These are phyloP conservation scores for Rhinocladiella mackenziei DNA, from an alignment of 2,329 filamentous ascomycete species.

Conservation along the genomic window DNA sequence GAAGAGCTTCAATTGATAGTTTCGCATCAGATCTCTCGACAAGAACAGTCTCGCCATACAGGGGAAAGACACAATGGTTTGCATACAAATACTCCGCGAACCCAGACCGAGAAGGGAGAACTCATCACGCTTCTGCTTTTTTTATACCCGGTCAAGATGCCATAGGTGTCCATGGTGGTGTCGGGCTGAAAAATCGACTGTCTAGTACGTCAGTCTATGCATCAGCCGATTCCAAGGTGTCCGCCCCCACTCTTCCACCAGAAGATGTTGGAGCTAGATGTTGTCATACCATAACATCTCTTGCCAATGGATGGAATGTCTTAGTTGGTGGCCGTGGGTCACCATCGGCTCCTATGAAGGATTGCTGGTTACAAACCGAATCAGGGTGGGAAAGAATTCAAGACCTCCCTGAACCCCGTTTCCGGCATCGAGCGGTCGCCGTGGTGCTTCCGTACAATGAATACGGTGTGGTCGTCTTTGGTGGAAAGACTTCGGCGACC, in stretches of 20 bases:
- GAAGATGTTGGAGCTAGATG: slow-evolving; percentile 49
- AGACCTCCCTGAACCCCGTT: slow-evolving; percentile 66
- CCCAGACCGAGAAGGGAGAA: slow-evolving; percentile 43
- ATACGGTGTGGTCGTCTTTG: slow-evolving; percentile 54
- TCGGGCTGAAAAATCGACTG: slow-evolving; percentile 45
- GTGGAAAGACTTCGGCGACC: slow-evolving; percentile 55
- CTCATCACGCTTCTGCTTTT: slow-evolving; percentile 58
- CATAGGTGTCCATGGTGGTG: slow-evolving; percentile 41
- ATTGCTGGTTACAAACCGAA: slow-evolving; percentile 70
- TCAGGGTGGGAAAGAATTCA: slow-evolving; percentile 61
- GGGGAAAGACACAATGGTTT: slow-evolving; percentile 22
- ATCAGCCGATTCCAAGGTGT: slow-evolving; percentile 47
- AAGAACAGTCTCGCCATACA: slow-evolving; percentile 27
- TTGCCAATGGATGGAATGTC: slow-evolving; percentile 57
- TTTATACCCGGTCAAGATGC: slow-evolving; percentile 39
- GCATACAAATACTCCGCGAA: slow-evolving; percentile 38
- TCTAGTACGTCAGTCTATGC: slow-evolving; percentile 46
- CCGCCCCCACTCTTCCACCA: slow-evolving; percentile 44
- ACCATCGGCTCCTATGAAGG: slow-evolving; percentile 62
- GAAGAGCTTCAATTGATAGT: slow-evolving; percentile 27
- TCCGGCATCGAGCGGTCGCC: slow-evolving; percentile 65
- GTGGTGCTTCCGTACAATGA: slow-evolving; percentile 37
- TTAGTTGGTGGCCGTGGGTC: slow-evolving; percentile 76
- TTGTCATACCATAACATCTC: slow-evolving; percentile 70
- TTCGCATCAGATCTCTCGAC: slow-evolving; percentile 29